Evolutionary conservation across 2,329 filamentous ascomycete species (phyloP), one percentile per base, ranked within the genome.

Genomic region (Nemania bipapillata): DNA sequence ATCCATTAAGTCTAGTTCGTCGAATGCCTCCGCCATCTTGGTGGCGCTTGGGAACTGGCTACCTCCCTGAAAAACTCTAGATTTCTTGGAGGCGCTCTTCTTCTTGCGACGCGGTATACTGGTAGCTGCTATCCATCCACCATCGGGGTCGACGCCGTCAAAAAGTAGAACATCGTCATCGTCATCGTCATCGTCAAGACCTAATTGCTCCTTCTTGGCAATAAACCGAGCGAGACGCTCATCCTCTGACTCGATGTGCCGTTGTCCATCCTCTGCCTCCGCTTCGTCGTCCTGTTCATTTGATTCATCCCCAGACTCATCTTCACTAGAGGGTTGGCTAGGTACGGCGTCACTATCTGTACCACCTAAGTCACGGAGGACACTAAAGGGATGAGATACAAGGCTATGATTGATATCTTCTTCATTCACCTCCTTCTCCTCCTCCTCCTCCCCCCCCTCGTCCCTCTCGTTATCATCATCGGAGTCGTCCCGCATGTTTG

Each of bases 1-100:
- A 75, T 97, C 92, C 90, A 96, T 95, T 52, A 96, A 83, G 76
- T 97, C 93, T 71, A 97, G 90, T 8, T 89, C 91, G 68, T 91
- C 89, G 69, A 89, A 87, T 1, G 80, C 81, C 65, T 90, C 79
- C 9, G 81, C 80, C 71, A 83, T 79, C 37, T 79, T 75, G 24
- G 79, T 78, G 32, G 83, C 83, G 65, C 77, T 83, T 7, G 80
- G 79, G 60, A 80, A 81, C 54, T 78, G 74, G 12, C 79, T 79
- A 35, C 74, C 74, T 26, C 70, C 73, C 59, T 74, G 73, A n/a
- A 75, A 64, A 6, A 77, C 68, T 55, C 70, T 74, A 4, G 71
- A 72, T 55, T 63, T 74, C 55, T 71, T 73, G 6, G 73, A 73
- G 58, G 69, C 63, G 6, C 75, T 69, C 69, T 78, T 78, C 67